Evolutionary conservation across 1,284 basidiomycete genomes (phyloP).

Genomic region (Dichomitus squalens): DNA sequence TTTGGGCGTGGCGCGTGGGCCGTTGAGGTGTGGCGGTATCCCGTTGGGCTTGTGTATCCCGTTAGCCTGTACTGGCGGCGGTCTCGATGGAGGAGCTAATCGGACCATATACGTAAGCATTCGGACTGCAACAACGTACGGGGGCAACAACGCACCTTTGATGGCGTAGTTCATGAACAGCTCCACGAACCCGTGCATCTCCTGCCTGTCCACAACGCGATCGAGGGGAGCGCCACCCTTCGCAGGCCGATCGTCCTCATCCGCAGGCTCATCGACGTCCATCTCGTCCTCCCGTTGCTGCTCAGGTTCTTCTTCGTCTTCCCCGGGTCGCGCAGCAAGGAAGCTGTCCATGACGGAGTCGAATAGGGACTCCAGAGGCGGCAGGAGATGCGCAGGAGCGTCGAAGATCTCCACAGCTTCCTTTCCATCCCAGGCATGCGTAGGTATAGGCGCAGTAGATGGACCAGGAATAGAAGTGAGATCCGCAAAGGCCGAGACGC

Average conservation of each 20-base stretch:
- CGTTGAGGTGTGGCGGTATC: conserved; percentile 24
- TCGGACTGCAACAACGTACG: conserved; percentile 5
- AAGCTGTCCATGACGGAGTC: conserved; percentile 72
- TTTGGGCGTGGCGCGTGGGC: conserved; percentile 18
- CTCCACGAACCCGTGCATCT: conserved; percentile 50
- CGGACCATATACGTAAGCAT: background rate
- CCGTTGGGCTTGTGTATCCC: conserved; percentile 29
- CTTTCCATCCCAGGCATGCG: conserved; percentile 41
- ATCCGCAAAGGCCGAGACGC: conserved; percentile 59
- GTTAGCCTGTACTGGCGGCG: conserved; percentile 20
- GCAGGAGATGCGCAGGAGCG: conserved; percentile 79
- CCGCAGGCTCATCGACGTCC: conserved; percentile 45
- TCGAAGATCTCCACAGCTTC: conserved; percentile 61
- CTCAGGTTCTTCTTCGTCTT: conserved; percentile 28
- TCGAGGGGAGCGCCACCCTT: conserved; percentile 29
- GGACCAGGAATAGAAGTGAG: conserved; percentile 24
- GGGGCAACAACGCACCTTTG: conserved; percentile 38
- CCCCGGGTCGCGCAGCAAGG: conserved; percentile 42
- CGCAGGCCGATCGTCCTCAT: conserved; percentile 29
- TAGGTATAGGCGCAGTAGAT: conserved; percentile 20
- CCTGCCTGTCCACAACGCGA: conserved; percentile 45
- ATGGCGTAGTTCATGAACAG: conserved; percentile 53
- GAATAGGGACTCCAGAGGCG: conserved; percentile 77
- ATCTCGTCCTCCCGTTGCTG: conserved; percentile 39
- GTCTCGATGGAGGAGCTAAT: conserved; percentile 14